Percentiles rank a stretch among this genome's conserved stretches.
Conservation (phyloP, 345 rosid species). For the Mangifera indica region DNA sequence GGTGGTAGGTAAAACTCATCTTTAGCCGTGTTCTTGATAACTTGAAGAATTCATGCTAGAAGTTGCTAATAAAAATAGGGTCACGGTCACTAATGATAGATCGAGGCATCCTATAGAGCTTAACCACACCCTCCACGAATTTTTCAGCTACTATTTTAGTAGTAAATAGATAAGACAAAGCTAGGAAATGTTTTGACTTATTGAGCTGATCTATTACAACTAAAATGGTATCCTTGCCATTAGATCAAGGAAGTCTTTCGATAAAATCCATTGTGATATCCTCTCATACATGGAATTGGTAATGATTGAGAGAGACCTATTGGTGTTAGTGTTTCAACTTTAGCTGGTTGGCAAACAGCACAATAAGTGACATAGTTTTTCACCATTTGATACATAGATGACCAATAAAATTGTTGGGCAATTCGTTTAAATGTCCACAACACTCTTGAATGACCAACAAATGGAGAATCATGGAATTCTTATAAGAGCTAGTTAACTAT, state of each 20-base stretch:
- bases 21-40: too few relatives aligned
- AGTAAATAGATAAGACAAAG: background rate
- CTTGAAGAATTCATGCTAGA: too few relatives aligned
- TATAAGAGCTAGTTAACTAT: background rate
- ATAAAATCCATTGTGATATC: background rate
- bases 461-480: slow-evolving; percentile 1
- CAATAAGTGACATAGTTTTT: background rate
- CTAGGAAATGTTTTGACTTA: slow-evolving; percentile 4
- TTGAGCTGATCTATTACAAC: slow-evolving; percentile 6
- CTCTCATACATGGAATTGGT: background rate
- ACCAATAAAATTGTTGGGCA: slow-evolving; percentile 18
- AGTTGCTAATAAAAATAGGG: too few relatives aligned
- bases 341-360: background rate
- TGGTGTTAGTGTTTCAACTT: background rate
- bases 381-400: background rate
- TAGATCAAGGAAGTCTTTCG: background rate
- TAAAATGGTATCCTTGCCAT: background rate
- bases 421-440: background rate
- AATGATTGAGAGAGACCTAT: too few relatives aligned
- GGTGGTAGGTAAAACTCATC: too few relatives aligned
- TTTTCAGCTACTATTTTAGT: background rate
- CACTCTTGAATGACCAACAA: background rate
- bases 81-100: too few relatives aligned
- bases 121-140: background rate
- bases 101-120: too few relatives aligned